Evolutionary conservation across 2,329 filamentous ascomycete genomes (phyloP).

Genomic region (Cladosporium sphaerospermum): DNA sequence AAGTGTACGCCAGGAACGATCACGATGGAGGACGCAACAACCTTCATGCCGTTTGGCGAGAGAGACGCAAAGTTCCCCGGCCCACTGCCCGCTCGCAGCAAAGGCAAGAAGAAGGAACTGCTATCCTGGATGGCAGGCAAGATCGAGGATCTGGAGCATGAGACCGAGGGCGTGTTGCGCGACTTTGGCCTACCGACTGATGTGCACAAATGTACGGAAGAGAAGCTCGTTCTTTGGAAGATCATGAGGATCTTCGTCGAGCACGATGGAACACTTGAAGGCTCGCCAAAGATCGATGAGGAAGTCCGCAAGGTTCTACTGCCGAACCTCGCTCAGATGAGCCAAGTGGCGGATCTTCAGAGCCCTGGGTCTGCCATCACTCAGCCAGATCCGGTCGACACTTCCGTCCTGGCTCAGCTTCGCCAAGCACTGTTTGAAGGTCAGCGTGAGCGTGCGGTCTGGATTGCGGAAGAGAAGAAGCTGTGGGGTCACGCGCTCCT

Average conservation of each 20-base stretch:
- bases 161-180: slow-evolving; percentile 40
- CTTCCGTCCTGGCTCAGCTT: slow-evolving; percentile 63
- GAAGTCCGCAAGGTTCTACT: slow-evolving; percentile 70
- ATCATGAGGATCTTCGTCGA: slow-evolving; percentile 76
- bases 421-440: slow-evolving; percentile 69
- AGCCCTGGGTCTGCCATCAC: slow-evolving; percentile 25
- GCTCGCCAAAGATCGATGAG: slow-evolving; percentile 62
- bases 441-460: slow-evolving; percentile 84
- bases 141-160: slow-evolving; percentile 65
- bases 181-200: slow-evolving; percentile 49
- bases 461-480: slow-evolving; percentile 86
- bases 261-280: slow-evolving; percentile 75
- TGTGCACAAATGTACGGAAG: slow-evolving; percentile 65
- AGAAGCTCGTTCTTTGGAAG: slow-evolving; percentile 83
- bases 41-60: slow-evolving; percentile 65
- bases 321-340: slow-evolving; percentile 44
- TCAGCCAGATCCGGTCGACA: slow-evolving; percentile 61
- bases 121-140: slow-evolving; percentile 71
- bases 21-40: slow-evolving; percentile 67
- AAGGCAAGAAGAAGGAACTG: slow-evolving; percentile 94
- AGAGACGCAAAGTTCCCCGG: slow-evolving; percentile 78
- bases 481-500: slow-evolving; percentile 96
- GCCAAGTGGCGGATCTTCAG: slow-evolving; percentile 32
- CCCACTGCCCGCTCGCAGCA: slow-evolving; percentile 78
- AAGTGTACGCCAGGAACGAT: slow-evolving; percentile 78